Percentiles rank a stretch among this genome's conserved stretches.
Evolutionary conservation across 176 grass and related monocot species (phyloP).

Genomic region (Urochloa ruziziensis): DNA sequence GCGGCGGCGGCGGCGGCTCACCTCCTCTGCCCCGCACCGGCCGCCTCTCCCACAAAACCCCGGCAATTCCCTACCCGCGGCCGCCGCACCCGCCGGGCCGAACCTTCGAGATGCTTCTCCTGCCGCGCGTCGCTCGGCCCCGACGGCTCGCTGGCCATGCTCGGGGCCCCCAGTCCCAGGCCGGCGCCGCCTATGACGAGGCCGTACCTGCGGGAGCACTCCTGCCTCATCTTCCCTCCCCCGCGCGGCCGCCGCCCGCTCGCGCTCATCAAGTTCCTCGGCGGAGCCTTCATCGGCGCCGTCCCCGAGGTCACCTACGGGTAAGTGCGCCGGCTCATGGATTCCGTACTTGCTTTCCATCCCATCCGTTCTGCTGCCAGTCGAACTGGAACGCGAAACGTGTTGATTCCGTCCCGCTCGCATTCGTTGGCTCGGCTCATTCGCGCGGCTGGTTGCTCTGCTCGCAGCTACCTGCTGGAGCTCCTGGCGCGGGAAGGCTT

Average conservation of each 20-base stretch:
- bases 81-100: background rate
- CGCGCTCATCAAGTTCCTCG: conserved; percentile 81
- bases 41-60: background rate
- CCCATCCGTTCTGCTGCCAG: background rate
- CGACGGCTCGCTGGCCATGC: conserved; percentile 16
- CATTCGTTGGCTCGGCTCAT: background rate
- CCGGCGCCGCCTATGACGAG: background rate
- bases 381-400: background rate
- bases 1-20: conserved; percentile 28
- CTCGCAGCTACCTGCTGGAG: conserved; percentile 74
- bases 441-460: background rate
- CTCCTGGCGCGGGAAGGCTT: conserved; percentile 81
- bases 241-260: conserved; percentile 51
- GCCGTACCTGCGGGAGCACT: conserved; percentile 48
- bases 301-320: conserved; percentile 84
- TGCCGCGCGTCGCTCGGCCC: conserved; percentile 38
- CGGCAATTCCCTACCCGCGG: background rate
- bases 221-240: conserved; percentile 73
- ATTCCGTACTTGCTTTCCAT: background rate
- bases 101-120: conserved; percentile 9
- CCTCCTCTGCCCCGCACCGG: background rate
- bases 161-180: background rate
- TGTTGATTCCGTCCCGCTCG: background rate
- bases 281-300: conserved; percentile 90
- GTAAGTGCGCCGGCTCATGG: conserved; percentile 3